phyloP scores from a whole-genome alignment of 768 basidiomycete genomes.

The Suillus weaverae region DNA sequence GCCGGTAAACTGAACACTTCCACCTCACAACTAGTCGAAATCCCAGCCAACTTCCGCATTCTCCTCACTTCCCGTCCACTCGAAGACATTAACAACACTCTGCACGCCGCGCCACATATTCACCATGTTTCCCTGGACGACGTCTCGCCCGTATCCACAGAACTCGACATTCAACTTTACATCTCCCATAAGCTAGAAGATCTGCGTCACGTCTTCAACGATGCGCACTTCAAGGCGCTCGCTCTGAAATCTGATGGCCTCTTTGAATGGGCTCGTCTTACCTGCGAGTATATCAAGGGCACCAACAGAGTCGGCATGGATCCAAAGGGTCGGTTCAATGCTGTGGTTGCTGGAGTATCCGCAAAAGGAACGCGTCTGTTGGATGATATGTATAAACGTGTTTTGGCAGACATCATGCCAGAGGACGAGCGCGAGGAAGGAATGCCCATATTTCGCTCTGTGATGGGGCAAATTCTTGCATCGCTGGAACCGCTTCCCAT shows the following conservation, averaged over 20 bases:
- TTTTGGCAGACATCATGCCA: not conserved
- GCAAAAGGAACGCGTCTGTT: not conserved
- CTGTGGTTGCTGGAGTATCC: not conserved
- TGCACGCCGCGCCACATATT: slow-evolving; percentile 9
- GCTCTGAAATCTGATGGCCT: slow-evolving; percentile 8
- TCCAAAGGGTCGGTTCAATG: not conserved
- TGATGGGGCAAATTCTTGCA: slow-evolving; percentile 5
- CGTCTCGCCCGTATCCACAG: not conserved
- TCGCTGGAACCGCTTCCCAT: slow-evolving; percentile 7
- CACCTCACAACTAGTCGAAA: not conserved
- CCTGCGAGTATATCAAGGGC: slow-evolving; percentile 13
- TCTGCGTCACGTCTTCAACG: not conserved
- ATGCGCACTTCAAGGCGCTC: not conserved
- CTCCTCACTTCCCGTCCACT: slow-evolving; percentile 16
- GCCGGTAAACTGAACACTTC: not conserved
- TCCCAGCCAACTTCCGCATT: slow-evolving; percentile 14
- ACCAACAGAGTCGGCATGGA: not conserved
- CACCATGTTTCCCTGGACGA: not conserved
- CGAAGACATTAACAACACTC: slow-evolving; percentile 4
- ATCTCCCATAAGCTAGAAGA: not conserved
- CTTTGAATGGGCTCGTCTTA: slow-evolving; percentile 11
- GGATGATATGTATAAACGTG: slow-evolving; percentile 5
- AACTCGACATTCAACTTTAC: slow-evolving; percentile 8
- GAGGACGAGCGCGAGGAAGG: not conserved
- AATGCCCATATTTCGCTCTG: not conserved